Evolutionary conservation across 2,329 filamentous ascomycete species (phyloP).

Genomic region (Berkeleyomyces basicola): DNA sequence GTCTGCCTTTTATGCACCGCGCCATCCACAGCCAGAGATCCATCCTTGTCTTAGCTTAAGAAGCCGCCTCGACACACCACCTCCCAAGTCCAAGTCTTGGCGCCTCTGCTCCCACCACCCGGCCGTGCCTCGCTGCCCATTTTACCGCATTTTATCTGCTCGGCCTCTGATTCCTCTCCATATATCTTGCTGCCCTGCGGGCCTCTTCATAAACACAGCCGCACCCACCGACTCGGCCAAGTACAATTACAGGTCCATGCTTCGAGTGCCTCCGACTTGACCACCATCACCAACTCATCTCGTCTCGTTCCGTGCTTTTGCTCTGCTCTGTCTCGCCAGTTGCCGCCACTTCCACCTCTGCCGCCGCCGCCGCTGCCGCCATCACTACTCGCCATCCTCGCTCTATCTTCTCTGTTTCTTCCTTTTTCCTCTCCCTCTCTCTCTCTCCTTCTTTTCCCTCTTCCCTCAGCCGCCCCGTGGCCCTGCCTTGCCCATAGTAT

Average conservation of each 20-base stretch:
- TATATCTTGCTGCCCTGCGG: not conserved
- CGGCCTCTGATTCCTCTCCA: not conserved
- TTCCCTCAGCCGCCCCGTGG: not conserved
- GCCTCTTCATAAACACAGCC: not conserved
- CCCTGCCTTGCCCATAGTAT: not conserved
- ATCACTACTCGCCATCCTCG: not conserved
- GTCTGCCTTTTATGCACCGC: not conserved
- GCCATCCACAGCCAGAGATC: too few species aligned
- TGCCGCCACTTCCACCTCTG: not conserved
- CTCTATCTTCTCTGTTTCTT: not conserved
- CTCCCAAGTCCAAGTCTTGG: too few species aligned
- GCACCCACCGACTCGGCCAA: not conserved
- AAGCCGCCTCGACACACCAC: too few species aligned
- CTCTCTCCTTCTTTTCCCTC: not conserved
- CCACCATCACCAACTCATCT: not conserved
- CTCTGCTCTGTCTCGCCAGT: not conserved
- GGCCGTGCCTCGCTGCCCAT: too few species aligned
- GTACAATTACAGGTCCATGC: not conserved
- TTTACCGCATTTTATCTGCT: not conserved
- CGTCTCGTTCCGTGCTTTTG: not conserved
- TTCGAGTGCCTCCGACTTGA: not conserved
- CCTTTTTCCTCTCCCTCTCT: not conserved
- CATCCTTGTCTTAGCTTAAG: too few species aligned
- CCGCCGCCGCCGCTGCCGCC: not conserved
- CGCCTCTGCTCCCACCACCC: too few species aligned